Evolutionary conservation across 352 stramenopile species (phyloP).

Genomic region (Phytophthora pini): DNA sequence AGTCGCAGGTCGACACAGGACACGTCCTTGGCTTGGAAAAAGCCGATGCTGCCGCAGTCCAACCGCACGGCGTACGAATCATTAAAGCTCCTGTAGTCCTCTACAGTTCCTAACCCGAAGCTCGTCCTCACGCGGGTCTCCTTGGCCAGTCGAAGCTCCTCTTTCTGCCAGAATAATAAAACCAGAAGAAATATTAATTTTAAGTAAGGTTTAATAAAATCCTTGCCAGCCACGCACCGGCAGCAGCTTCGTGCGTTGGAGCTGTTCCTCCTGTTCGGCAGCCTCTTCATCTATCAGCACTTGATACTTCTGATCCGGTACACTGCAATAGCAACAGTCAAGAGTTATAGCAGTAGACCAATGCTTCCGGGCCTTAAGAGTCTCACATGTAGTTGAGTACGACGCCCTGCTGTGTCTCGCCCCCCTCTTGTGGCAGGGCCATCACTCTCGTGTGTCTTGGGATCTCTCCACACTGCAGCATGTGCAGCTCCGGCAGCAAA

Average conservation of each 20-base stretch:
- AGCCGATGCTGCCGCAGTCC: conserved; percentile 39
- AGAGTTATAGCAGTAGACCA: conserved; percentile 1
- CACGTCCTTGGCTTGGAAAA: conserved; percentile 56
- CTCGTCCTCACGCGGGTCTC: conserved; percentile 34
- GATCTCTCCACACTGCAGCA: conserved; percentile 77
- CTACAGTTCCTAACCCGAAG: conserved; percentile 35
- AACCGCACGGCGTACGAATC: conserved; percentile 49
- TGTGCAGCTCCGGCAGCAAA: conserved; percentile 67
- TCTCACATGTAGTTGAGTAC: conserved; percentile 40
- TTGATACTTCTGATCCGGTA: conserved; percentile 41
- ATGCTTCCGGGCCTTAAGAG: no score
- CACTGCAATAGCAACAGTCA: conserved; percentile 15
- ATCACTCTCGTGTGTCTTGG: conserved; percentile 58
- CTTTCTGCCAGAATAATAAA: conserved; percentile 18
- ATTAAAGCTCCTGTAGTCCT: conserved; percentile 28
- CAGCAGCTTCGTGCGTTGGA: conserved; percentile 40
- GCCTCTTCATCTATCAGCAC: conserved; percentile 11
- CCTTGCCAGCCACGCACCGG: conserved; percentile 26
- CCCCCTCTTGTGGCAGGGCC: not conserved
- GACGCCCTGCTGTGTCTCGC: conserved; percentile 1
- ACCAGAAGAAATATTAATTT: not conserved
- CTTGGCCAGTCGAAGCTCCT: conserved; percentile 35
- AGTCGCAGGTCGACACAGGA: conserved; percentile 72
- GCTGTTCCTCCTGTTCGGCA: not conserved
- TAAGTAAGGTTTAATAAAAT: not conserved